Evolutionary conservation across 139 green algal genomes (phyloP).

Genomic region (Chlorella sp.): DNA sequence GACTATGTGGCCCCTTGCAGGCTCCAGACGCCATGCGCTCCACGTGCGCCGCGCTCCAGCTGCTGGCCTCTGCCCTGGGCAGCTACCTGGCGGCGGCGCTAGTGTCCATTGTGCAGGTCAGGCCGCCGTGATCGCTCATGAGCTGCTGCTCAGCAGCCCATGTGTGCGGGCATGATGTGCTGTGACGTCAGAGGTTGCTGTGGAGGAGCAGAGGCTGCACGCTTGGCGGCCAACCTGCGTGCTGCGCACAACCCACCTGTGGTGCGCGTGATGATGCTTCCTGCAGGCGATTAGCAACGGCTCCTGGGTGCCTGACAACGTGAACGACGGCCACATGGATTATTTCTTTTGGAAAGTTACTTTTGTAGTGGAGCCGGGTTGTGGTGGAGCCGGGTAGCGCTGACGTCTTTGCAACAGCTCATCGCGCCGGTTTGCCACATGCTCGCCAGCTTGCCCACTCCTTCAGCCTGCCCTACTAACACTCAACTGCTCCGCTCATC

Average conservation of each 20-base stretch:
- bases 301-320: conserved; percentile 30
- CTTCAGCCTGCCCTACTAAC: no score
- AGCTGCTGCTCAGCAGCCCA: no score
- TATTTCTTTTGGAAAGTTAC: conserved; percentile 32
- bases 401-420: no score
- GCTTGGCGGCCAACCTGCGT: not conserved
- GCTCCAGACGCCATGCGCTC: conserved; percentile 53
- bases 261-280: no score
- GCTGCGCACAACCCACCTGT: not conserved
- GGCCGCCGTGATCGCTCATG: not conserved
- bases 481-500: no score
- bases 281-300: not conserved
- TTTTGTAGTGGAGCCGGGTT: no score
- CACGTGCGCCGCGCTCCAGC: conserved; percentile 41
- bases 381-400: no score
- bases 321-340: conserved; percentile 48
- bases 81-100: conserved; percentile 45
- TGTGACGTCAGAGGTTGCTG: no score
- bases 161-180: no score
- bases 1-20: no score
- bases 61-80: conserved; percentile 37
- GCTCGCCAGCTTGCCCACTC: no score
- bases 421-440: no score
- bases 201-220: not conserved
- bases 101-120: conserved; percentile 29